Percentiles rank a stretch among this genome's conserved stretches.
Evolutionary conservation across 495 filamentous ascomycete species (phyloP).

Genomic region (Penicillium parvum): DNA sequence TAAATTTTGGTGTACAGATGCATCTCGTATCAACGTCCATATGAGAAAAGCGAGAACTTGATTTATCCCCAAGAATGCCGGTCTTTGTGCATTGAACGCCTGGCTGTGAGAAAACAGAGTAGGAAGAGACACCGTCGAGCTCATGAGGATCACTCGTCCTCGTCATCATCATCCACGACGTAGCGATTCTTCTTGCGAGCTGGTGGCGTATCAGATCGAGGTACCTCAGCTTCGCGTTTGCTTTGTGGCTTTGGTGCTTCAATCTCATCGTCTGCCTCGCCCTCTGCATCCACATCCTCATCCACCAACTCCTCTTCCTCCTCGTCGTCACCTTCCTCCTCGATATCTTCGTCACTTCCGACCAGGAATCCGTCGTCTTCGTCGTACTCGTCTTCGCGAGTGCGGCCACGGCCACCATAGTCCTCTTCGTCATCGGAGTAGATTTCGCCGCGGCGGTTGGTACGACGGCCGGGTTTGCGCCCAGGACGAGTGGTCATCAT

Average conservation of each 20-base stretch:
- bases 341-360: conserved; percentile 66
- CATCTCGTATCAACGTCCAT: neutral
- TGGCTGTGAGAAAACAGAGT: conserved; percentile 6
- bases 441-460: conserved; percentile 50
- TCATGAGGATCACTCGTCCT: conserved; percentile 29
- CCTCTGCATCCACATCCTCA: conserved; percentile 53
- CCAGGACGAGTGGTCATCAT: conserved; percentile 41
- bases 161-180: conserved; percentile 46
- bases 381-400: conserved; percentile 77
- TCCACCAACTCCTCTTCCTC: conserved; percentile 61
- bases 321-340: conserved; percentile 53
- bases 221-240: conserved; percentile 24
- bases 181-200: conserved; percentile 45
- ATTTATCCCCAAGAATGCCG: conserved; percentile 7
- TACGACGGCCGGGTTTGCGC: conserved; percentile 38
- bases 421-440: conserved; percentile 58
- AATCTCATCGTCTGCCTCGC: conserved; percentile 46
- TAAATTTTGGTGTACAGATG: conserved; percentile 20
- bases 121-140: neutral
- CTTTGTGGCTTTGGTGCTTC: conserved; percentile 21
- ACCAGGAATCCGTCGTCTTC: conserved; percentile 76
- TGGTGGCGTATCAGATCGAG: conserved; percentile 30
- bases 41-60: too few species aligned
- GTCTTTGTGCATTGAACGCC: conserved; percentile 10
- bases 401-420: conserved; percentile 55